Base-by-base conservation (phyloP, 2,329 filamentous ascomycete genomes). In the Dactylellina haptotyla region DNA sequence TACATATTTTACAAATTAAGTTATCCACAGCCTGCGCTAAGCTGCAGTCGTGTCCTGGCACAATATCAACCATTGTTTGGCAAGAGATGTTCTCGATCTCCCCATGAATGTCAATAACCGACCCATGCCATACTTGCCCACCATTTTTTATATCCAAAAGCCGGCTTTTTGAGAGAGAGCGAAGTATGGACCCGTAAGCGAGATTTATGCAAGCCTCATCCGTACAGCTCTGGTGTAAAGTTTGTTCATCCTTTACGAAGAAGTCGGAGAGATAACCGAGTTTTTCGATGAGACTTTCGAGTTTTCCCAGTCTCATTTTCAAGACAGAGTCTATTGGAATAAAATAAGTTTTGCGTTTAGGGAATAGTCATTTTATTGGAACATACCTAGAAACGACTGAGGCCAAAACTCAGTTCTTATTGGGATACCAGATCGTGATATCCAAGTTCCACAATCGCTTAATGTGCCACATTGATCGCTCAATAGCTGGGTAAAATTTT, bases 161-260 rank as follows among this genome's bases (percentile, higher is more conserved):
- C 20, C 9, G 4, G 4, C 8, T 41, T 1, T 12, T 41, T n/a
- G 14, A 41, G 14, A 57, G 16, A 1, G 53, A 57, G 1, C 16
- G 53, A 10, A 45, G 10, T 3, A 57, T 5, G 9, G 53, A 57
- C 14, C 53, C 53, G 25, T 57, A 57, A 10, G 53, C 37, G 3
- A 57, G 41, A 28, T 10, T 18, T 6, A 8, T 14, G 12, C 53
- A 57, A 43, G 20, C 12, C 2, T 57, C 41, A 12, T 23, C 5
- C 16, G 16, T 16, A 16, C 37, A 41, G 12, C 37, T 16, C 12
- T 16, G n/a, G 18, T 41, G 14, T 4, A 12, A 4, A 16, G 3
- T 1, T 4, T 41, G 2, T n/a, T 41, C 37, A 3, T 41, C 18
- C 1, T 12, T 4, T 16, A n/a, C 14, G 18, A 41, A 16, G 12